Evolutionary conservation across 75 land plant species (phyloP).

Genomic region (Larix kaempferi): DNA sequence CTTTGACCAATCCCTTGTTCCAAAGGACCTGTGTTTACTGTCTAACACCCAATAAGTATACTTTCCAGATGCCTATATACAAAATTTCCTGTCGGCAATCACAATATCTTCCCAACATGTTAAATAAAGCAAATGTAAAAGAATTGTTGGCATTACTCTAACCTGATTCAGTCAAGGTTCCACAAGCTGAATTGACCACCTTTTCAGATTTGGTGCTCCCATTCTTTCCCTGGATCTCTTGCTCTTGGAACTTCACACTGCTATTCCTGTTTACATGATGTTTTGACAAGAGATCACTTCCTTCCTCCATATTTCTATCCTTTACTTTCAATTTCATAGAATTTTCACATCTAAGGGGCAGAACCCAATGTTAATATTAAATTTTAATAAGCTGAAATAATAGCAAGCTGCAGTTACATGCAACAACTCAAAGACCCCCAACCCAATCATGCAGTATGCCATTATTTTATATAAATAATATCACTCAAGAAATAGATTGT

Average conservation of each 20-base stretch:
- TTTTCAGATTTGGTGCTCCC: not conserved
- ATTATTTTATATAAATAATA: not conserved
- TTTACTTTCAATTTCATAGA: not conserved
- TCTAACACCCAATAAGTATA: constrained; percentile 1
- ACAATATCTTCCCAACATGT: not conserved
- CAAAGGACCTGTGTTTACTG: not conserved
- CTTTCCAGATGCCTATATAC: not conserved
- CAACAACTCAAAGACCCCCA: not conserved
- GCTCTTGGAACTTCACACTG: not conserved
- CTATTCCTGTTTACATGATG: not conserved
- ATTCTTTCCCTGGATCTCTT: not conserved
- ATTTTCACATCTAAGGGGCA: not conserved
- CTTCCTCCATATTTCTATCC: constrained; percentile 1
- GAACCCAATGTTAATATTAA: not conserved
- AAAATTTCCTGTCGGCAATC: not conserved
- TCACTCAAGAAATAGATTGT: too few relatives aligned
- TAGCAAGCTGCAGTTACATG: not conserved
- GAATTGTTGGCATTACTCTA: not conserved
- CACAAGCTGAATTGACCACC: not conserved
- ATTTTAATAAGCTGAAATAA: not conserved
- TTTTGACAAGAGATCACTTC: not conserved
- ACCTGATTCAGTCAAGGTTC: not conserved
- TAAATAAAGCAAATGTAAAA: not conserved
- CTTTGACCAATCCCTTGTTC: not conserved
- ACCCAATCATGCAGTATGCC: not conserved